phyloP scores from a whole-genome alignment of 495 filamentous ascomycete genomes.

The Annulohypoxylon stygium region DNA sequence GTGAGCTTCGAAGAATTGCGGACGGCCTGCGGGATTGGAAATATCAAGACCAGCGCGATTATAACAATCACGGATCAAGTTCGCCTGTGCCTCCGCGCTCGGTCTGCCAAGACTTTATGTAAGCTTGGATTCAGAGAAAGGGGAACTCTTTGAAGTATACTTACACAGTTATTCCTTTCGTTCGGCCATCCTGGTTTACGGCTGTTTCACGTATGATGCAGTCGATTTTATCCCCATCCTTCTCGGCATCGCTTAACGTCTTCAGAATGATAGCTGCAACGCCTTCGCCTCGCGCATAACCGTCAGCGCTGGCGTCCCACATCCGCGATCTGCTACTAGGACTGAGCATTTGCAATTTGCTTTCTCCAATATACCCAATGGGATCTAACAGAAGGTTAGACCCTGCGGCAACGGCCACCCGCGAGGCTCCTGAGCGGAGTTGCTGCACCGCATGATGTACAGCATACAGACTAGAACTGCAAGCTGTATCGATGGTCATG shows the following conservation, averaged over 20 bases:
- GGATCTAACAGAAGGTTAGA: constrained; percentile 55
- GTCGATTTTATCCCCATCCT: constrained; percentile 61
- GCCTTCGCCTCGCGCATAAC: constrained; percentile 74
- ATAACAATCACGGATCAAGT: constrained; percentile 65
- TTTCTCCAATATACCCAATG: constrained; percentile 47
- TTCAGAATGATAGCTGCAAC: constrained; percentile 67
- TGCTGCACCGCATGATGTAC: constrained; percentile 65
- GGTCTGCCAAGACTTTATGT: constrained; percentile 48
- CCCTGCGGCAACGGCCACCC: constrained; percentile 60
- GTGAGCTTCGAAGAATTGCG: constrained; percentile 64
- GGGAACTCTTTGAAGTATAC: background rate
- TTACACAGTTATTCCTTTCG: constrained; percentile 57
- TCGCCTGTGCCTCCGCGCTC: constrained; percentile 63
- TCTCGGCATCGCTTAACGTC: constrained; percentile 57
- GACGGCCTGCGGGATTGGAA: constrained; percentile 52
- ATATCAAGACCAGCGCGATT: constrained; percentile 59
- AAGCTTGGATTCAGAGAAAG: background rate
- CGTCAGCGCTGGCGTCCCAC: constrained; percentile 67
- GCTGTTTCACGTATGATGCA: constrained; percentile 65
- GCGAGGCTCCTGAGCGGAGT: constrained; percentile 55
- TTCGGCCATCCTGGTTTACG: constrained; percentile 64
- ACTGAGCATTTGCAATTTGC: constrained; percentile 46
- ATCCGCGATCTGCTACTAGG: constrained; percentile 53
- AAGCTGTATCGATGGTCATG: constrained; percentile 65
- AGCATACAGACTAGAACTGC: constrained; percentile 65